These are phyloP conservation scores for Trematosphaeria pertusa DNA, from an alignment of 2,329 filamentous ascomycete species.

Conservation along the genomic window DNA sequence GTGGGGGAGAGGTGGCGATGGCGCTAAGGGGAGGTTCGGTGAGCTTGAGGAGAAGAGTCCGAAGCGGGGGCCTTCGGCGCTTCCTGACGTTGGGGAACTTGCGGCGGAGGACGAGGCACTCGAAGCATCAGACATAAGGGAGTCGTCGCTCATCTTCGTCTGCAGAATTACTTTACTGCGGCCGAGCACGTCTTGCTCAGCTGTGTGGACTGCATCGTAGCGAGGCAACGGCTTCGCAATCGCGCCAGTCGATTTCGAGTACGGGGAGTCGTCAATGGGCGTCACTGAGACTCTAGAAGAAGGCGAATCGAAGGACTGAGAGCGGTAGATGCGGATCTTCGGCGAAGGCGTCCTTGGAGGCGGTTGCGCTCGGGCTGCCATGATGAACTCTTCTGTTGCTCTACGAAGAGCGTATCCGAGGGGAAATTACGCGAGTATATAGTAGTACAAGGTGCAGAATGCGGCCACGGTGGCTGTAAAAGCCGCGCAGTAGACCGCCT, in stretches of 20 bases:
- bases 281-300: constrained; percentile 36
- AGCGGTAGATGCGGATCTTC: constrained; percentile 44
- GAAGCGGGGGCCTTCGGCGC: constrained; percentile 14
- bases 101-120: constrained; percentile 27
- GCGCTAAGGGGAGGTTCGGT: constrained; percentile 7
- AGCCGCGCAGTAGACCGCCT: constrained; percentile 4
- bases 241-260: constrained; percentile 44
- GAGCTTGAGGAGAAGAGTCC: constrained; percentile 16
- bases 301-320: constrained; percentile 46
- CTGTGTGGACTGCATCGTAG: constrained; percentile 30
- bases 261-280: constrained; percentile 42
- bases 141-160: constrained; percentile 43
- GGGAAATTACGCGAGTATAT: neutral
- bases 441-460: too few species aligned
- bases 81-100: constrained; percentile 34
- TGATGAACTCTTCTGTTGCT: constrained; percentile 9
- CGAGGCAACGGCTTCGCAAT: constrained; percentile 27
- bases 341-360: constrained; percentile 44
- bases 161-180: constrained; percentile 29
- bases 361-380: constrained; percentile 18
- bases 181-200: constrained; percentile 19
- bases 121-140: constrained; percentile 31
- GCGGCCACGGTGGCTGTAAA: too few species aligned
- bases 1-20: constrained; percentile 6
- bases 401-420: too few species aligned